Percentiles rank a stretch among this genome's conserved stretches.
Evolutionary conservation across 1,139 yeast species (phyloP).

Genomic region (Geotrichum bryndzae): DNA sequence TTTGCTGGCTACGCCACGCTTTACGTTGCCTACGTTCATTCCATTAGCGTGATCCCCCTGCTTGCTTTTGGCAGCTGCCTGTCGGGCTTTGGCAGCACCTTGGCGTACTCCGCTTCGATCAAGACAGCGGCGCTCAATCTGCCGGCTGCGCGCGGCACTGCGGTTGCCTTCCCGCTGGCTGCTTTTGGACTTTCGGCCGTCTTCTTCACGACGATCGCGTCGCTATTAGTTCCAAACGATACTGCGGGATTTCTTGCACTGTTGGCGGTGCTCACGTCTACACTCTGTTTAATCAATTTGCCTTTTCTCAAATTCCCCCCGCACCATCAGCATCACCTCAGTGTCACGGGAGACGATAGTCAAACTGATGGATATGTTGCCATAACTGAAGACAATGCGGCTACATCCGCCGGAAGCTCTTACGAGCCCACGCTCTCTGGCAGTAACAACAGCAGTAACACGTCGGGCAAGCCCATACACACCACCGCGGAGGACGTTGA

Average conservation of each 20-base stretch:
- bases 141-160: slow-evolving; percentile 33
- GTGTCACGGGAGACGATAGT: neutral
- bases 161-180: slow-evolving; percentile 35
- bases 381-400: neutral
- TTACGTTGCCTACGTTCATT: slow-evolving; percentile 25
- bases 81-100: slow-evolving; percentile 33
- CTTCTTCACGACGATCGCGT: slow-evolving; percentile 30
- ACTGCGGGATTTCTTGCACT: slow-evolving; percentile 31
- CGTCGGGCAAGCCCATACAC: neutral
- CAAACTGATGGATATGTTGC: neutral
- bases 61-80: slow-evolving; percentile 27
- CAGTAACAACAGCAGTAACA: neutral
- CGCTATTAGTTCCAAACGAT: slow-evolving; percentile 31
- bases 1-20: slow-evolving; percentile 28
- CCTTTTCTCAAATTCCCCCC: slow-evolving; percentile 22
- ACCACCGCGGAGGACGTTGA: neutral
- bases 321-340: neutral
- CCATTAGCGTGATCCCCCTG: slow-evolving; percentile 23
- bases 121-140: slow-evolving; percentile 36
- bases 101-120: slow-evolving; percentile 33
- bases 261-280: slow-evolving; percentile 29
- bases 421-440: neutral
- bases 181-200: slow-evolving; percentile 37
- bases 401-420: neutral
- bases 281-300: slow-evolving; percentile 26